Conservation (phyloP, 2,329 filamentous ascomycete species). For the Teratosphaeriaceae sp. region DNA sequence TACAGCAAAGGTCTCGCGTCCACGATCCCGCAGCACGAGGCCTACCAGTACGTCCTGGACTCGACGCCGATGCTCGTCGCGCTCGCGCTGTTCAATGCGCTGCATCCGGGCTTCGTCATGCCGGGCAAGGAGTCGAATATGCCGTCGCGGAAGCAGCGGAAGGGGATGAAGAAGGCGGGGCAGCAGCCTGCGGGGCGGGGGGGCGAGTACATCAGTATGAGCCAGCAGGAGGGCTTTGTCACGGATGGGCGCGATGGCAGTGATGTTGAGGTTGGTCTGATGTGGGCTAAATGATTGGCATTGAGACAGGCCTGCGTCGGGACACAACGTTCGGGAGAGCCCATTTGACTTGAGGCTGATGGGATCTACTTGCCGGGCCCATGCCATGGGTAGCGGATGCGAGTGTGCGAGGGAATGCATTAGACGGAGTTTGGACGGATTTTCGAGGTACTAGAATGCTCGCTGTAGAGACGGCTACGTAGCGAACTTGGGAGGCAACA, state of each 20-base stretch:
- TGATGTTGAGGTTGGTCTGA: background rate
- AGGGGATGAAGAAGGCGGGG: constrained; percentile 8
- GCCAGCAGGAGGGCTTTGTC: background rate
- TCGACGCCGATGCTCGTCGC: constrained; percentile 13
- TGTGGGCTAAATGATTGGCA: background rate
- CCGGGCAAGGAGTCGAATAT: constrained; percentile 10
- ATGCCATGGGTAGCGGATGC: too few species aligned
- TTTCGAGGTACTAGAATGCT: too few species aligned
- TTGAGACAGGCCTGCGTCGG: background rate
- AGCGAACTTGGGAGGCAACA: too few species aligned
- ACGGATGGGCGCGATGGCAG: background rate
- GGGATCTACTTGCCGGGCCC: too few species aligned
- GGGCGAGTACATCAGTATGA: background rate
- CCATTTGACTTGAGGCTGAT: too few species aligned
- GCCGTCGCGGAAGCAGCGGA: constrained; percentile 8
- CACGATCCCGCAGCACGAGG: constrained; percentile 44
- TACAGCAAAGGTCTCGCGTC: constrained; percentile 46
- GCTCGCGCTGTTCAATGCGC: constrained; percentile 10
- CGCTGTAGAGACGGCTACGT: too few species aligned
- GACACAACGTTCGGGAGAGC: too few species aligned
- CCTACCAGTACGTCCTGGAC: constrained; percentile 39
- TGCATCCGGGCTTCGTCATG: constrained; percentile 13
- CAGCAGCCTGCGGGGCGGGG: background rate
- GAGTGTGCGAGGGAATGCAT: too few species aligned
- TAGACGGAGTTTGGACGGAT: too few species aligned